A percentile compares a stretch with the other conserved stretches of the same genome.
These are phyloP conservation scores for Amanita molliuscula DNA, from an alignment of 768 basidiomycete species.

Conservation along the genomic window DNA sequence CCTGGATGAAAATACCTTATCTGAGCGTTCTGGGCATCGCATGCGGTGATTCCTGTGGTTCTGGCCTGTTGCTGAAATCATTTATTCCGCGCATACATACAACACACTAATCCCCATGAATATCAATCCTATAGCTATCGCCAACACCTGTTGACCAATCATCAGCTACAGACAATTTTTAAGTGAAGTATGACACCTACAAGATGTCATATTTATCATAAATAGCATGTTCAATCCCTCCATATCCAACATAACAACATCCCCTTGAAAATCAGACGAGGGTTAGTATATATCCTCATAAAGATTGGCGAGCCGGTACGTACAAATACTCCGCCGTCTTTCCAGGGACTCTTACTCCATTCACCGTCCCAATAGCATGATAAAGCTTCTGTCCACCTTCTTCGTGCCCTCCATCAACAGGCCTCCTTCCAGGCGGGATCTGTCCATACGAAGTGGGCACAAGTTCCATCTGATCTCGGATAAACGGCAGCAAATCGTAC, in stretches of 20 bases:
- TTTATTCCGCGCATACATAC: too few species aligned
- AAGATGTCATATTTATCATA: constrained; percentile 35
- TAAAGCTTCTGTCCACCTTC: constrained; percentile 56
- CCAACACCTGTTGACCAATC: too few species aligned
- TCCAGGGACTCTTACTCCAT: constrained; percentile 52
- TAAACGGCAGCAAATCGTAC: constrained; percentile 57
- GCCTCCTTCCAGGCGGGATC: constrained; percentile 45
- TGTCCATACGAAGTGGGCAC: constrained; percentile 50
- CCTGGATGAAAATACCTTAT: too few species aligned
- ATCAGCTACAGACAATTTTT: too few species aligned
- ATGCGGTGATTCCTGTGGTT: too few species aligned
- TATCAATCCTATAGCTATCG: too few species aligned
- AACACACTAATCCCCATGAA: too few species aligned
- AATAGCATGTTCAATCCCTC: constrained; percentile 31
- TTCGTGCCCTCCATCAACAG: constrained; percentile 71
- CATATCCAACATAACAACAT: constrained; percentile 35
- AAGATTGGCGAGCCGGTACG: background rate
- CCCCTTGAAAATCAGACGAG: constrained; percentile 16
- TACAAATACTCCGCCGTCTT: constrained; percentile 68
- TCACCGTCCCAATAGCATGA: constrained; percentile 48
- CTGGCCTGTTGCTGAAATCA: too few species aligned
- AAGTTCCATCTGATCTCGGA: constrained; percentile 59
- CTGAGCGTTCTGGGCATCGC: too few species aligned
- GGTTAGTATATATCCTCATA: background rate
- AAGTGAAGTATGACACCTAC: constrained; percentile 19